A percentile compares a stretch with the other conserved stretches of the same genome.
Conservation (phyloP, 139 green algal species). For the Coelastrella sp. region DNA sequence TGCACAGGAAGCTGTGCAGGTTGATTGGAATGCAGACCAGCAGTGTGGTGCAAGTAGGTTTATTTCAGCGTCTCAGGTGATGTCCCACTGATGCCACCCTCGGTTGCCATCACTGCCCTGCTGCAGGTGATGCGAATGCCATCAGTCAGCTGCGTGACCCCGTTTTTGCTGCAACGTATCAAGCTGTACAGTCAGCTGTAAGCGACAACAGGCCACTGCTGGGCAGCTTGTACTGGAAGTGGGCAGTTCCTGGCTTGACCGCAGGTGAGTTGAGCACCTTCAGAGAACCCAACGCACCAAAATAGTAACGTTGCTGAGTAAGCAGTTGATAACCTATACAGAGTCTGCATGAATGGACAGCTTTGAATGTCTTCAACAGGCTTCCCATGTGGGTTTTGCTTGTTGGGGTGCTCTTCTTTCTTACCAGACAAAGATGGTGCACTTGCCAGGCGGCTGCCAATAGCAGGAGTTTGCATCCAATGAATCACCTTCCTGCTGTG, state of each 20-base stretch:
- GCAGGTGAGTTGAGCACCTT: conserved; percentile 1
- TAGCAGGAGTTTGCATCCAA: neutral
- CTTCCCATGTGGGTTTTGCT: no score
- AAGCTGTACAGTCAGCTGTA: conserved; percentile 37
- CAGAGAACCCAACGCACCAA: no score
- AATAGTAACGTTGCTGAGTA: no score
- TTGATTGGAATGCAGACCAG: no score
- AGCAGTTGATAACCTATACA: no score
- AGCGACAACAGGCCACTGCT: conserved; percentile 33
- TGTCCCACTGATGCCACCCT: neutral
- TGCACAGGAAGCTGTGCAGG: no score
- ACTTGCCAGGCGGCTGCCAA: neutral
- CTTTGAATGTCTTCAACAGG: no score
- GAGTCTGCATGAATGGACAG: no score
- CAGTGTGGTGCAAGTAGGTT: no score
- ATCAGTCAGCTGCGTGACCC: conserved; percentile 37
- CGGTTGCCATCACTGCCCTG: neutral
- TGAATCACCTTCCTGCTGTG: neutral
- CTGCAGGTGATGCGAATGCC: neutral
- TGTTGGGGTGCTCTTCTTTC: no score
- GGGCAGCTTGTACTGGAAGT: conserved; percentile 52
- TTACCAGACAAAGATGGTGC: no score
- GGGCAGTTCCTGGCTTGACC: conserved; percentile 6
- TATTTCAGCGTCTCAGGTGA: no score
- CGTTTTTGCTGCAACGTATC: conserved; percentile 35